Conservation (phyloP, 306 rosid genomes). For the Nissolia schottii region DNA sequence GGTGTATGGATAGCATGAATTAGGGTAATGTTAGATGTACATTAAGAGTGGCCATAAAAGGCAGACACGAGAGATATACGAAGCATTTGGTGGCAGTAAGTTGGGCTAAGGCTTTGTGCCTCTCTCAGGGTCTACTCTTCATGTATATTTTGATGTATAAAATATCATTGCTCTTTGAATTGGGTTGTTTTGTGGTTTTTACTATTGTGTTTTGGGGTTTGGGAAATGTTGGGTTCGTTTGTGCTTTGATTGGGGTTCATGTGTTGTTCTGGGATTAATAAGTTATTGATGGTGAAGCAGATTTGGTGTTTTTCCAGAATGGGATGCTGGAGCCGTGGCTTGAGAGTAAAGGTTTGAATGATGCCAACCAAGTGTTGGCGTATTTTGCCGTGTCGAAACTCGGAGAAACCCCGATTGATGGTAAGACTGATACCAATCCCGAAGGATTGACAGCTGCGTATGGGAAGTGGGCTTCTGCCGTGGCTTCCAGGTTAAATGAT, state of each 20-base stretch:
- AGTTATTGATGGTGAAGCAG: constrained; percentile 60
- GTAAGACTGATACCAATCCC: constrained; percentile 87
- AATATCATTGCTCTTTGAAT: too few species aligned
- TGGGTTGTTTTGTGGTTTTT: too few species aligned
- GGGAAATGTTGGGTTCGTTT: too few species aligned
- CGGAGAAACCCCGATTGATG: constrained; percentile 84
- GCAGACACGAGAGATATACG: too few species aligned
- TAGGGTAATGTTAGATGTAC: too few species aligned
- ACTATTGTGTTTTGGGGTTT: too few species aligned
- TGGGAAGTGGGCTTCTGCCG: constrained; percentile 88
- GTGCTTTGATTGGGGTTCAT: neutral
- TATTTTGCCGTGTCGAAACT: constrained; percentile 90
- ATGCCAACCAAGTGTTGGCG: constrained; percentile 79
- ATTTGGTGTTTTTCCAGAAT: constrained; percentile 96
- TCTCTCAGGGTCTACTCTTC: too few species aligned
- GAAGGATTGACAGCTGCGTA: constrained; percentile 90
- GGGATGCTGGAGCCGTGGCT: constrained; percentile 98
- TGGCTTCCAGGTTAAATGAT: constrained; percentile 59
- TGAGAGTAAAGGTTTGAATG: constrained; percentile 65
- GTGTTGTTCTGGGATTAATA: neutral
- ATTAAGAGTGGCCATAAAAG: too few species aligned
- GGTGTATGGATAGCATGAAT: too few species aligned
- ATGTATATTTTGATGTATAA: too few species aligned
- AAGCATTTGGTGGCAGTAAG: too few species aligned
- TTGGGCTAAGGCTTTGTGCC: too few species aligned